Percentiles rank a stretch among this genome's conserved stretches.
phyloP scores from a whole-genome alignment of 257 asterid genomes.

The Petrea volubilis region DNA sequence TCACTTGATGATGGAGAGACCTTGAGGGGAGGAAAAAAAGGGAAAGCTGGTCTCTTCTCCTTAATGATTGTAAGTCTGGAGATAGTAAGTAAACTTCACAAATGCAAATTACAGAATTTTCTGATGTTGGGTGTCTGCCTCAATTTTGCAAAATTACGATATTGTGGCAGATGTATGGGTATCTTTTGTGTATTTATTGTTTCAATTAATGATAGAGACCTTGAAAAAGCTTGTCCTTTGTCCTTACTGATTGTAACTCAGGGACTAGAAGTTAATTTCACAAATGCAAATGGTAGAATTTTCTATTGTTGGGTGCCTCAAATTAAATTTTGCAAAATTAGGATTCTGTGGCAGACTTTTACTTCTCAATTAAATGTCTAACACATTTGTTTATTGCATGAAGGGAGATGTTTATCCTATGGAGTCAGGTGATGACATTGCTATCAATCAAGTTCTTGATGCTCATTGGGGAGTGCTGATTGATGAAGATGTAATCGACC shows the following conservation, averaged over 20 bases:
- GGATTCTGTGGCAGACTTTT: too few relatives aligned
- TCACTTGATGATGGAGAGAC: constrained; percentile 8
- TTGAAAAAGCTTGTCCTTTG: not conserved
- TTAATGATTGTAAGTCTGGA: too few relatives aligned
- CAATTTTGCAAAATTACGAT: too few relatives aligned
- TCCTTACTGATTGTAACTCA: not conserved
- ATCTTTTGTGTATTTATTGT: too few relatives aligned
- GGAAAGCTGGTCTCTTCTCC: too few relatives aligned
- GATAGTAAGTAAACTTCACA: too few relatives aligned
- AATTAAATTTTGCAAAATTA: constrained; percentile 4
- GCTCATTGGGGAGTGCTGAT: constrained; percentile 98
- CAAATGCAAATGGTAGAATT: not conserved
- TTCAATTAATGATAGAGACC: too few relatives aligned
- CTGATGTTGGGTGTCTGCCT: too few relatives aligned
- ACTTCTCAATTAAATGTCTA: constrained; percentile 21
- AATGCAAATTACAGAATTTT: too few relatives aligned
- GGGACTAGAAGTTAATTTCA: not conserved
- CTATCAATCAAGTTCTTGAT: constrained; percentile 83
- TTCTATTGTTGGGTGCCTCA: too few relatives aligned
- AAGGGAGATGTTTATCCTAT: constrained; percentile 99
- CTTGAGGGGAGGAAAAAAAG: too few relatives aligned
- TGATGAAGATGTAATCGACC: constrained; percentile 83
- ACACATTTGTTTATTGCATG: constrained; percentile 32
- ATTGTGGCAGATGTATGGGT: too few relatives aligned
- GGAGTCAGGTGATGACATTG: constrained; percentile 54